Base-by-base conservation (phyloP, 192 early-diverging fungal species). In the Paraglomus brasilianum region DNA sequence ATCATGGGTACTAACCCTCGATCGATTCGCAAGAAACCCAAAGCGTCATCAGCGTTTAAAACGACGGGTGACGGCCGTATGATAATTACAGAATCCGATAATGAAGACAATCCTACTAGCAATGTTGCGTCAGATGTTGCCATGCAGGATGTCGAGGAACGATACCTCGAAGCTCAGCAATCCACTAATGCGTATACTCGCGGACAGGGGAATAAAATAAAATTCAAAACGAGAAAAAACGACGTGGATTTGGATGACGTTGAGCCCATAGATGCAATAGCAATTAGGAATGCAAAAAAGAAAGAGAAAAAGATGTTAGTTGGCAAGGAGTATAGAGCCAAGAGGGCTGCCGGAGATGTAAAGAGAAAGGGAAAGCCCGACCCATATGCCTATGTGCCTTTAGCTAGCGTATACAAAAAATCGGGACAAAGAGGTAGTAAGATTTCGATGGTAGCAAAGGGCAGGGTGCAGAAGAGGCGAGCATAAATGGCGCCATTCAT, bases 301-400 rank as follows among this genome's bases (percentile, higher is more conserved):
- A 74, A 80, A 75, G 72, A 58, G 52, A 72, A 70, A 59, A 15
- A 43, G 42, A 45, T 52, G 22, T 9, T 80, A 70, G 70, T 95
- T 40, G 90, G 91, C 21, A 77, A 86, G 71, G 92, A 97, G 71
- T 97, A 89, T 85, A 86, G 85, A 73, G 83, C 94, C 55, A 87
- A 92, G 86, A 86, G 87, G 74, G 95, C 95, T 10, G 80, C 86
- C 52, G 95, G 96, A 69, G 97, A 99, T 85, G 86, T 99, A 64
- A 92, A 93, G 75, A 87, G 86, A 75, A 88, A 89, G 52, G 92
- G 90, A 48, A 88, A 86, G 72, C 81, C 92, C 5, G 95, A 98
- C 80, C 97, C 97, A 39, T 95, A 86, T 73, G 93, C 94, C n/a
- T 99, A 98, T 73, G 87, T 99, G 48, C 96, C 97, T 66, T 81